A percentile compares a stretch with the other conserved stretches of the same genome.
phyloP scores from a whole-genome alignment of 495 filamentous ascomycete species.

The Tuber umbilicatum region DNA sequence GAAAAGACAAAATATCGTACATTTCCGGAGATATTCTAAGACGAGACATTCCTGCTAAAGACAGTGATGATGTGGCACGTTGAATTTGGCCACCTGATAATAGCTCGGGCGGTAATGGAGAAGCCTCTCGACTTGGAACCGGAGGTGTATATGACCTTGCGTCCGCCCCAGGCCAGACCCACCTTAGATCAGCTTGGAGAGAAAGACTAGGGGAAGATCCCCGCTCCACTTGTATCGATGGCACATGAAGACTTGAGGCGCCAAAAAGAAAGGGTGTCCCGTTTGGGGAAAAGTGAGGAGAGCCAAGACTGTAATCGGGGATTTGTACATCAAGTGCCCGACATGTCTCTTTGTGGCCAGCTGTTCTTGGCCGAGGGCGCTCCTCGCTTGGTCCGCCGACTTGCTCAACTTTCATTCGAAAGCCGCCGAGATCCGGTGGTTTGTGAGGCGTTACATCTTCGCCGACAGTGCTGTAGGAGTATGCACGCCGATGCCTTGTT shows the following conservation, averaged over 20 bases:
- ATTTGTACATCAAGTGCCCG: constrained; percentile 71
- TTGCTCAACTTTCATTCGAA: constrained; percentile 68
- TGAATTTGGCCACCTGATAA: constrained; percentile 41
- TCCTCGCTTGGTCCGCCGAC: constrained; percentile 67
- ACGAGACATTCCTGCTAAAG: constrained; percentile 42
- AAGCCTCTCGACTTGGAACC: constrained; percentile 39
- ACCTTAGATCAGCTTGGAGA: constrained; percentile 48
- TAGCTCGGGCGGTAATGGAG: constrained; percentile 38
- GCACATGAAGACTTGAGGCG: constrained; percentile 54
- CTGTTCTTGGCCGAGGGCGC: constrained; percentile 54
- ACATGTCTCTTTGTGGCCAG: constrained; percentile 51
- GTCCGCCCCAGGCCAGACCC: constrained; percentile 46
- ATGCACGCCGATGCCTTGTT: constrained; percentile 50
- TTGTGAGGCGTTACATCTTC: constrained; percentile 47
- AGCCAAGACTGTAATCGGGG: constrained; percentile 78
- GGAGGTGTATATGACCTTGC: constrained; percentile 36
- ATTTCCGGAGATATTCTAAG: constrained; percentile 54
- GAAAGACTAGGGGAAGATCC: constrained; percentile 48
- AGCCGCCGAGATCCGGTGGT: constrained; percentile 53
- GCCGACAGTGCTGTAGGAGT: constrained; percentile 59
- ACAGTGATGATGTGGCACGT: constrained; percentile 38
- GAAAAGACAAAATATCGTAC: constrained; percentile 71
- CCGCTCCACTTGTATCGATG: constrained; percentile 40
- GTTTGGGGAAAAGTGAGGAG: constrained; percentile 69
- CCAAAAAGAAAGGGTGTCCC: constrained; percentile 76